Percentiles rank a stretch among this genome's conserved stretches.
phyloP scores from a whole-genome alignment of 2,329 filamentous ascomycete genomes.

The Ophiostoma populinum region DNA sequence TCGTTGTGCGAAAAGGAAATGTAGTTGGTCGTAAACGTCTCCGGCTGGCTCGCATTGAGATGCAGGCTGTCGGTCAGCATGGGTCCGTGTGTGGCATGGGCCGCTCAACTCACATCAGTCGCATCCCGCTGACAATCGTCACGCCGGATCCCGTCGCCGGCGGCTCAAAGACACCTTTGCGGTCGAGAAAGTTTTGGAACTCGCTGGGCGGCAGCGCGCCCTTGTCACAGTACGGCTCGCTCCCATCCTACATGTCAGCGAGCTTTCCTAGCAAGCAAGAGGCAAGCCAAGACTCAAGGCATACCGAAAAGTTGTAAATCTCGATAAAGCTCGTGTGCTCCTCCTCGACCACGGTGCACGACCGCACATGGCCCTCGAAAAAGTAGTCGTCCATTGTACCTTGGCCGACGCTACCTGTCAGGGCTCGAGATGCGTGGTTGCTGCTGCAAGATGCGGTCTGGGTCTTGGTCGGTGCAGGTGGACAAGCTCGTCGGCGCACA shows the following conservation, averaged over 20 bases:
- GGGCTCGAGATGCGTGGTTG: too few species aligned
- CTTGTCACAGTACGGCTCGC: conserved; percentile 32
- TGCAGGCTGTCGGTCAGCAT: conserved; percentile 29
- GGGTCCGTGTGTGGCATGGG: too few species aligned
- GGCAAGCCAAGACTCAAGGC: conserved; percentile 13
- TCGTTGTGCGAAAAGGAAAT: conserved; percentile 32
- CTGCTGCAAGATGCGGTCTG: too few species aligned
- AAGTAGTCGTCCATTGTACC: conserved; percentile 43
- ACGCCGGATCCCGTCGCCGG: conserved; percentile 25
- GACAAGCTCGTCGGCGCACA: too few species aligned
- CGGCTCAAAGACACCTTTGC: conserved; percentile 26
- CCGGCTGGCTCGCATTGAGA: conserved; percentile 34
- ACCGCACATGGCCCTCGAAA: conserved; percentile 29
- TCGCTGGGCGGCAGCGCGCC: conserved; percentile 28
- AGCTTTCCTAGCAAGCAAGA: conserved; percentile 1
- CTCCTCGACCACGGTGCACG: conserved; percentile 32
- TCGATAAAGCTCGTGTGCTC: conserved; percentile 34
- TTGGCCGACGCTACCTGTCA: too few species aligned
- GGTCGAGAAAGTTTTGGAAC: conserved; percentile 38
- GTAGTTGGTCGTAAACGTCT: conserved; percentile 39
- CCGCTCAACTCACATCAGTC: conserved; percentile 38
- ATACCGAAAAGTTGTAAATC: conserved; percentile 41
- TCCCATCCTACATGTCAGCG: conserved; percentile 29
- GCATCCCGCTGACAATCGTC: conserved; percentile 31
- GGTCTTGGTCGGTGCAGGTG: too few species aligned